Percentiles rank a stretch among this genome's conserved stretches.
Conservation (phyloP, 2,329 filamentous ascomycete species). For the Clarireedia paspali region DNA sequence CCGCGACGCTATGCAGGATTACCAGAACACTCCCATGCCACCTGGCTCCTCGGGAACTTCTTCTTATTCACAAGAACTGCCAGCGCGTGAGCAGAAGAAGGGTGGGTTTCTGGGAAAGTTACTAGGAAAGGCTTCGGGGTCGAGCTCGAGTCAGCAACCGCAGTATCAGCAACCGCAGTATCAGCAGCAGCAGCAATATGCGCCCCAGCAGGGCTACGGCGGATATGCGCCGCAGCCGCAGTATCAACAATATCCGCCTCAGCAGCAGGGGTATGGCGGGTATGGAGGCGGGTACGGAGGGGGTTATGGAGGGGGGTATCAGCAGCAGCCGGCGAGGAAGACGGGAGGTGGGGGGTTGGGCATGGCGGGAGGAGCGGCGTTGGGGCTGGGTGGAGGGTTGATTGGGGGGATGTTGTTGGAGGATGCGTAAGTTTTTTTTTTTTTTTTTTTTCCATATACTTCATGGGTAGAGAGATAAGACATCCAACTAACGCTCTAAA, state of each 20-base stretch:
- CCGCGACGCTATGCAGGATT: slow-evolving; percentile 18
- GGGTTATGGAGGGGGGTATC: slow-evolving; percentile 25
- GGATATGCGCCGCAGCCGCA: slow-evolving; percentile 13
- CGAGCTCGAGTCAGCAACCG: slow-evolving; percentile 21
- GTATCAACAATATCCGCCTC: slow-evolving; percentile 31
- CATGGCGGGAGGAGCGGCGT: slow-evolving; percentile 62
- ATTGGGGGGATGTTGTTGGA: slow-evolving; percentile 69
- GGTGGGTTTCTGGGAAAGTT: slow-evolving; percentile 45
- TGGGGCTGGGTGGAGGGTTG: slow-evolving; percentile 75
- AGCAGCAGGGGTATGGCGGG: slow-evolving; percentile 25
- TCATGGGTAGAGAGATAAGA: background rate
- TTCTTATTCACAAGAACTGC: slow-evolving; percentile 29
- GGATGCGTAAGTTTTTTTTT: slow-evolving; percentile 37
- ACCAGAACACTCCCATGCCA: slow-evolving; percentile 26
- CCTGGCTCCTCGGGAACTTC: background rate
- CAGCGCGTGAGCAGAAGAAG: slow-evolving; percentile 36
- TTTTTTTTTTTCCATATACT: background rate
- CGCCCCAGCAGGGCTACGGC: slow-evolving; percentile 6
- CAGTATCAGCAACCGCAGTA: slow-evolving; percentile 26
- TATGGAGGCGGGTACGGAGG: slow-evolving; percentile 31
- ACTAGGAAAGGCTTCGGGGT: slow-evolving; percentile 30
- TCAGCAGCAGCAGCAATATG: slow-evolving; percentile 19
- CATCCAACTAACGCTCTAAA: background rate
- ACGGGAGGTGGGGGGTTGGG: slow-evolving; percentile 44
- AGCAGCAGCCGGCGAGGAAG: slow-evolving; percentile 35